Conservation (phyloP, 2,329 filamentous ascomycete species). For the Plectosphaerella plurivora region DNA sequence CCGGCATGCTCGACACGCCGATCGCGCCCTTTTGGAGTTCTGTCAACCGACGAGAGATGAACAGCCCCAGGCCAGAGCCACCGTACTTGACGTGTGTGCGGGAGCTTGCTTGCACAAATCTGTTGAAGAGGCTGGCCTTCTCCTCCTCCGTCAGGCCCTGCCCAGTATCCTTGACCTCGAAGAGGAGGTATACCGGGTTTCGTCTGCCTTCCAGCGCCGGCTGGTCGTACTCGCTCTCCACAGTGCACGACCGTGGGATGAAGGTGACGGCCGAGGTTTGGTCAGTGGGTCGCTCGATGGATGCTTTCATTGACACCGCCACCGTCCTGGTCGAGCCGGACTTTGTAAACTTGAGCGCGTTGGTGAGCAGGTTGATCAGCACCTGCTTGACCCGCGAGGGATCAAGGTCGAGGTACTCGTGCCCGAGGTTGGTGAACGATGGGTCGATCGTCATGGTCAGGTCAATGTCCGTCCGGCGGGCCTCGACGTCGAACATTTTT, state of each 20-base stretch:
- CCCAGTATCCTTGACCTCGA: conserved; percentile 74
- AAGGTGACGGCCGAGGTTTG: conserved; percentile 51
- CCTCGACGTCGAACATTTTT: conserved; percentile 75
- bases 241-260: conserved; percentile 51
- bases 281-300: conserved; percentile 30
- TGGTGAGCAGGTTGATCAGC: conserved; percentile 75
- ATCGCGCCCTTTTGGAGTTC: conserved; percentile 79
- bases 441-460: conserved; percentile 60
- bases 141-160: conserved; percentile 68
- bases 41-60: conserved; percentile 74
- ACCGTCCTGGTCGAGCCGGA: conserved; percentile 54
- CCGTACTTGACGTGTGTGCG: conserved; percentile 76
- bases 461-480: conserved; percentile 63
- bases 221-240: conserved; percentile 32
- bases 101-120: conserved; percentile 74
- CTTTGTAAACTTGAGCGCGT: conserved; percentile 78
- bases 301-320: conserved; percentile 41
- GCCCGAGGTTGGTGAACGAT: conserved; percentile 51
- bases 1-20: conserved; percentile 64
- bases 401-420: conserved; percentile 67
- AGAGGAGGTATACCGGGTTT: conserved; percentile 60
- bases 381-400: conserved; percentile 73
- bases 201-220: conserved; percentile 21
- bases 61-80: conserved; percentile 72
- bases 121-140: conserved; percentile 70